Percentiles rank a stretch among this genome's conserved stretches.
These are phyloP conservation scores for Fusarium kyushuense DNA, from an alignment of 2,329 filamentous ascomycete species.

Conservation along the genomic window DNA sequence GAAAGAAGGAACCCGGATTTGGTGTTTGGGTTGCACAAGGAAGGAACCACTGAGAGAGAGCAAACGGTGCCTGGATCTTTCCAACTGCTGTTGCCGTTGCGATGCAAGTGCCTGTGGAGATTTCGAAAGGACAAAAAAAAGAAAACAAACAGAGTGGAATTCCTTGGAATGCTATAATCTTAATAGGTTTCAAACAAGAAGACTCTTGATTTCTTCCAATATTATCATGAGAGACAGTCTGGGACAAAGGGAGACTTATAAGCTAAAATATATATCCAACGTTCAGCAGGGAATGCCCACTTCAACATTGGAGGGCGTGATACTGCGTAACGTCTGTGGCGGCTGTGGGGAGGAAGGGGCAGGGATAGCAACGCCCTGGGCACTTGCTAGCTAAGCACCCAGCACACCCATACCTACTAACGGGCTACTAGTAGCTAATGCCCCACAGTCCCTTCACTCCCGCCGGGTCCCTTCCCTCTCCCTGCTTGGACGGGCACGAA, in stretches of 20 bases:
- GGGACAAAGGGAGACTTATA: conserved; percentile 46
- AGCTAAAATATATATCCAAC: conserved; percentile 20
- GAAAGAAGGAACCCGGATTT: conserved; percentile 21
- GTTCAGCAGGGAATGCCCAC: conserved; percentile 40
- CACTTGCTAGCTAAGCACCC: neutral
- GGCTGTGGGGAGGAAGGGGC: conserved; percentile 36
- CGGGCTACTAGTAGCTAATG: too few relatives aligned
- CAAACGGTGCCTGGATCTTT: conserved; percentile 17
- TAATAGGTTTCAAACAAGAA: conserved; percentile 3
- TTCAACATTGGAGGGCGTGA: conserved; percentile 41
- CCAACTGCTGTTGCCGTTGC: conserved; percentile 9
- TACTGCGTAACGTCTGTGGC: conserved; percentile 40
- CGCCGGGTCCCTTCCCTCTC: conserved; percentile 5
- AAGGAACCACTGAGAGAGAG: conserved; percentile 33
- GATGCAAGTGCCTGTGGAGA: conserved; percentile 2
- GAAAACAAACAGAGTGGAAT: conserved; percentile 1
- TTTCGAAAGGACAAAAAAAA: conserved; percentile 13
- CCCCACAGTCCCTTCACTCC: conserved; percentile 21
- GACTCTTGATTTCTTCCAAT: conserved; percentile 18
- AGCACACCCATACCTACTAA: conserved; percentile 32
- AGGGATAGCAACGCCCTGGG: conserved; percentile 41
- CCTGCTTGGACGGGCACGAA: conserved; percentile 10
- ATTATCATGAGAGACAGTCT: conserved; percentile 19
- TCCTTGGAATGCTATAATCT: conserved; percentile 19
- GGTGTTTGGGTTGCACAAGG: conserved; percentile 37